A percentile compares a stretch with the other conserved stretches of the same genome.
Conservation (phyloP, 2,329 filamentous ascomycete genomes). For the Huntiella decipiens region DNA sequence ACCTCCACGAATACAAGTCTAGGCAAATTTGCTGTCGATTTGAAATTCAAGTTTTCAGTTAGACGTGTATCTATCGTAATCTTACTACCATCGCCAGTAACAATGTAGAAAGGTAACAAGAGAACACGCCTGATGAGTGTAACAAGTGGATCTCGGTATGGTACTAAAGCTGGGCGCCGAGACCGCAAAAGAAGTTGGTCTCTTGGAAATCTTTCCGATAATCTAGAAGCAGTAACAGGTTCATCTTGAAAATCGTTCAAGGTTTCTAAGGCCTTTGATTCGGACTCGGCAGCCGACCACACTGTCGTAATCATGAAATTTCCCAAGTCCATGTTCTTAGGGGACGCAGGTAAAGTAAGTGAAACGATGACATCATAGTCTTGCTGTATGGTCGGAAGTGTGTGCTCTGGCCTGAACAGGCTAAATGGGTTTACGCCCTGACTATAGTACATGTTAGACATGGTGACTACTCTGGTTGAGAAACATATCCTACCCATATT, state of each 20-base stretch:
- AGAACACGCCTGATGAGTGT: conserved; percentile 40
- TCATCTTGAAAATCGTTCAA: background rate
- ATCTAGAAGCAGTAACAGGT: background rate
- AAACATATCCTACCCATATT: conserved; percentile 32
- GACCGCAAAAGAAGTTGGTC: conserved; percentile 36
- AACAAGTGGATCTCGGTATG: conserved; percentile 55
- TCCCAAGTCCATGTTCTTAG: conserved; percentile 53
- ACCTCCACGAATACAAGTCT: conserved; percentile 40
- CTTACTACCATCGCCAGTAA: conserved; percentile 18
- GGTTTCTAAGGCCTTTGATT: background rate
- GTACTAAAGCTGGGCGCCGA: conserved; percentile 57
- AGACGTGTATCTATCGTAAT: conserved; percentile 32
- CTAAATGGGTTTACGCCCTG: conserved; percentile 34
- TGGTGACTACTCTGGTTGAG: background rate
- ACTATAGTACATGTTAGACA: conserved; percentile 16
- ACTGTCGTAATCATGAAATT: conserved; percentile 86
- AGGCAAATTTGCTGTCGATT: conserved; percentile 22
- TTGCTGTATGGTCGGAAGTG: conserved; percentile 48
- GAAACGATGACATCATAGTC: conserved; percentile 68
- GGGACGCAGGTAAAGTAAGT: conserved; percentile 60
- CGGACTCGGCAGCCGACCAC: background rate
- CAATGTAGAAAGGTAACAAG: conserved; percentile 48
- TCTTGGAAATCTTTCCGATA: background rate
- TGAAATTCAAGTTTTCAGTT: conserved; percentile 55
- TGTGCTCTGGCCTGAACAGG: conserved; percentile 24